A percentile compares a stretch with the other conserved stretches of the same genome.
These are phyloP conservation scores for Arthrobotrys sinensis DNA, from an alignment of 2,329 filamentous ascomycete genomes.

Conservation along the genomic window DNA sequence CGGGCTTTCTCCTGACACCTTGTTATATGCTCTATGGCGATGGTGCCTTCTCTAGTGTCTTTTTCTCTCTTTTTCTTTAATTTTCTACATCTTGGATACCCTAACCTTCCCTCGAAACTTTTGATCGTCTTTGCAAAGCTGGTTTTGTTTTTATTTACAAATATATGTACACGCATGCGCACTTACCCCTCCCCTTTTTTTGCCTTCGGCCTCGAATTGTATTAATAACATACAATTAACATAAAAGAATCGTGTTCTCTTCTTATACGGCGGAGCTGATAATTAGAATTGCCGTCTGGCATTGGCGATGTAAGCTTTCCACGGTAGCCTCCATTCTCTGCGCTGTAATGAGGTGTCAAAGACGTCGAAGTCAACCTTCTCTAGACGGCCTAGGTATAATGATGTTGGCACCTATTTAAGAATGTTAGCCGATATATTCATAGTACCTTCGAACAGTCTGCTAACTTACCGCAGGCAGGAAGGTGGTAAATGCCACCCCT, in stretches of 20 bases:
- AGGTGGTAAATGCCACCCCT: conserved; percentile 71
- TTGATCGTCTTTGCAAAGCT: conserved; percentile 27
- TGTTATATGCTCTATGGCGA: conserved; percentile 13
- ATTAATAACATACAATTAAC: conserved; percentile 60
- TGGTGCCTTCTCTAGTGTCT: conserved; percentile 27
- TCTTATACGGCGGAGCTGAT: background rate
- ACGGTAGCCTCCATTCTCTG: conserved; percentile 87
- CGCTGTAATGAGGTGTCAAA: conserved; percentile 76
- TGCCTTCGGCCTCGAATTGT: conserved; percentile 42
- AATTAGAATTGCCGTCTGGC: conserved; percentile 59
- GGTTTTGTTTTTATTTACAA: conserved; percentile 43
- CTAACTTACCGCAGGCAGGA: conserved; percentile 70
- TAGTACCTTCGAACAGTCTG: conserved; percentile 66
- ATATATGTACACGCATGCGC: conserved; percentile 56
- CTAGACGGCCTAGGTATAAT: conserved; percentile 82
- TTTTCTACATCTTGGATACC: conserved; percentile 55
- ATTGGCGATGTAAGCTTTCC: conserved; percentile 70
- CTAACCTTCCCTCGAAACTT: conserved; percentile 39
- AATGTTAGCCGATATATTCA: conserved; percentile 73
- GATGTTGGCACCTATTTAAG: conserved; percentile 80
- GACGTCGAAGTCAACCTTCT: conserved; percentile 88
- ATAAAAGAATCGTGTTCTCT: conserved; percentile 38
- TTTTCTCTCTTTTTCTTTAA: conserved; percentile 31
- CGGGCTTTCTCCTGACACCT: conserved; percentile 30
- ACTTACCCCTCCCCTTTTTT: conserved; percentile 27